Evolutionary conservation across 257 asterid genomes (phyloP).

Genomic region (Solanum pinnatisectum): DNA sequence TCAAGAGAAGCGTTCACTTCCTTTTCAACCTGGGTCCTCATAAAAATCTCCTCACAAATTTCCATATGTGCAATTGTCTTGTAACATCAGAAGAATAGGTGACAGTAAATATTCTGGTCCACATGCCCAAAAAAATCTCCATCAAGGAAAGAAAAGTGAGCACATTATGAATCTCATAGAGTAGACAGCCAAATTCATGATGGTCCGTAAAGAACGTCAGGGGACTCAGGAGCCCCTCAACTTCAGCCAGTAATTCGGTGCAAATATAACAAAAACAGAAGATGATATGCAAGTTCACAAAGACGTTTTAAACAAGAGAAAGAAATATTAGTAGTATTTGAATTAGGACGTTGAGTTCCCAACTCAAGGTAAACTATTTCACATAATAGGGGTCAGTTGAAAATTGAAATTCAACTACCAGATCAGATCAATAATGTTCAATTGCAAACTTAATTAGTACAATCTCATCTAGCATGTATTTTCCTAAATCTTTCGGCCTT

Average conservation of each 20-base stretch:
- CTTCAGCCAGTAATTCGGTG: too few relatives aligned
- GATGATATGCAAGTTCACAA: too few relatives aligned
- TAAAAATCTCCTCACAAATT: constrained; percentile 6
- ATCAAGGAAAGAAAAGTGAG: neutral
- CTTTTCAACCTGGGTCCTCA: constrained; percentile 8
- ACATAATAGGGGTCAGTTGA: too few relatives aligned
- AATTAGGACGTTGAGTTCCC: neutral
- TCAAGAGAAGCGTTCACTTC: neutral
- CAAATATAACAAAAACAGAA: too few relatives aligned
- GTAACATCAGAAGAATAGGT: neutral
- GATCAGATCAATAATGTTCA: neutral
- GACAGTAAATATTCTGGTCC: neutral
- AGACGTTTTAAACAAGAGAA: neutral
- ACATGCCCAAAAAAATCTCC: neutral
- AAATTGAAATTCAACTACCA: neutral
- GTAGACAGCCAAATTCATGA: neutral
- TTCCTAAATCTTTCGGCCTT: neutral
- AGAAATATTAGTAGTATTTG: neutral
- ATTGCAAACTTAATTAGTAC: neutral
- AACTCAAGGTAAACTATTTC: neutral
- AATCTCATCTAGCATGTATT: neutral
- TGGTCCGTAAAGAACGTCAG: neutral
- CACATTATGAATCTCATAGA: neutral
- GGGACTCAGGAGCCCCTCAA: neutral
- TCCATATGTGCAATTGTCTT: neutral